Conservation (phyloP, 2,329 filamentous ascomycete genomes). For the Didymella keratinophila region DNA sequence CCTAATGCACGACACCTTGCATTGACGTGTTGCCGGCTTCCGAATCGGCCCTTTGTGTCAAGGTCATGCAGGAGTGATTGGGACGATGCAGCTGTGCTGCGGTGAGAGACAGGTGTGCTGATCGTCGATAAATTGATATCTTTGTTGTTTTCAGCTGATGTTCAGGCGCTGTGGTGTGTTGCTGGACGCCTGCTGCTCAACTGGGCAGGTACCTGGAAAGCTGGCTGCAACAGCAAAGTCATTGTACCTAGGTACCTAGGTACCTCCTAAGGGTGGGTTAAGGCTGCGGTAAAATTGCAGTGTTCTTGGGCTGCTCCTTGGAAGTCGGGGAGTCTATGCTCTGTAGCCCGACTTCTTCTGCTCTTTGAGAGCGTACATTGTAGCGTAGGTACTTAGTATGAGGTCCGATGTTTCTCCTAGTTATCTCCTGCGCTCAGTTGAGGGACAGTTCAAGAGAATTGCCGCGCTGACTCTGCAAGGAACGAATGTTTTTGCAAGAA, state of each 20-base stretch:
- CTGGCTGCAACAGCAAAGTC: too few species aligned
- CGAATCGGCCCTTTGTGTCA: slow-evolving; percentile 20
- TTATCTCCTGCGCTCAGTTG: neutral
- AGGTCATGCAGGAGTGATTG: neutral
- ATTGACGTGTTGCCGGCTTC: slow-evolving; percentile 13
- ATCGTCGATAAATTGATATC: slow-evolving; percentile 1
- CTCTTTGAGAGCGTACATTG: too few species aligned
- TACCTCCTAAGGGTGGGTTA: too few species aligned
- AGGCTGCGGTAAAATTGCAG: too few species aligned
- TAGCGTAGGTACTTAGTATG: too few species aligned
- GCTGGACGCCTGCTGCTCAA: too few species aligned
- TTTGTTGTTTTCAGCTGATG: neutral
- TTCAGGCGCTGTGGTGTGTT: neutral
- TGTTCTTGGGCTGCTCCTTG: too few species aligned
- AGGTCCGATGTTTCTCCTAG: slow-evolving; percentile 13
- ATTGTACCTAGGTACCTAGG: too few species aligned
- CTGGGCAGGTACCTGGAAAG: too few species aligned
- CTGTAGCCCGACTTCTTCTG: too few species aligned
- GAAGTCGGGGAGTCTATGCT: too few species aligned
- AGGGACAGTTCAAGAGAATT: neutral
- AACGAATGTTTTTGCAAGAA: neutral
- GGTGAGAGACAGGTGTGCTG: slow-evolving; percentile 3
- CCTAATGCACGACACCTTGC: slow-evolving; percentile 16
- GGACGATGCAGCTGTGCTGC: slow-evolving; percentile 1
- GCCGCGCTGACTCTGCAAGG: neutral